Evolutionary conservation across 2,329 filamentous ascomycete species (phyloP).

Genomic region (Scytalidium lignicola): DNA sequence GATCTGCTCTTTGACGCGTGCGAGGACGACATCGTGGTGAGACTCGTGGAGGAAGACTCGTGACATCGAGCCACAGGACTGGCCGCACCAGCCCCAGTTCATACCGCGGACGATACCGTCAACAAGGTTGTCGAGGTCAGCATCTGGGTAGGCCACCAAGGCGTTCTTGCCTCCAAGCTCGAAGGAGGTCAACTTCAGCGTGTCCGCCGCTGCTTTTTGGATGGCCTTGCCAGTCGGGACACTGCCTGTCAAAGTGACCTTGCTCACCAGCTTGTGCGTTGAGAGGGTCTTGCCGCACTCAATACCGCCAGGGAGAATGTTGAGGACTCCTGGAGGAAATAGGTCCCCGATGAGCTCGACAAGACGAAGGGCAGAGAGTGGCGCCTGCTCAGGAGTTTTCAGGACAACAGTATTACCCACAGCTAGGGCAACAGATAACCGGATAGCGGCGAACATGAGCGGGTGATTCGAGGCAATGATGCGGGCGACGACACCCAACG

Average conservation of each 20-base stretch:
- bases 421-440: slow-evolving; percentile 61
- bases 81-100: slow-evolving; percentile 49
- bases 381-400: slow-evolving; percentile 60
- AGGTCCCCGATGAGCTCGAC: slow-evolving; percentile 62
- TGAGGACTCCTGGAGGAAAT: slow-evolving; percentile 38
- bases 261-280: slow-evolving; percentile 30
- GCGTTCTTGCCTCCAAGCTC: slow-evolving; percentile 61
- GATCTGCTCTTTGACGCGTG: slow-evolving; percentile 51
- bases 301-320: slow-evolving; percentile 28
- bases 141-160: slow-evolving; percentile 55
- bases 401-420: slow-evolving; percentile 53
- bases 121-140: slow-evolving; percentile 58
- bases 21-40: slow-evolving; percentile 56
- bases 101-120: slow-evolving; percentile 52
- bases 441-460: slow-evolving; percentile 66
- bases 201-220: slow-evolving; percentile 54
- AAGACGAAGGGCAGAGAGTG: slow-evolving; percentile 56
- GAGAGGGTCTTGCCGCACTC: slow-evolving; percentile 29
- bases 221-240: slow-evolving; percentile 32
- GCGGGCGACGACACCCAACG: slow-evolving; percentile 65
- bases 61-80: slow-evolving; percentile 57
- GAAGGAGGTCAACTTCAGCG: slow-evolving; percentile 55
- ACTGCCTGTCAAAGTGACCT: slow-evolving; percentile 35
- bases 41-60: slow-evolving; percentile 55
- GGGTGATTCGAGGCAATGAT: slow-evolving; percentile 79